Evolutionary conservation across 208 protist genomes (phyloP), one percentile per base, ranked within the genome.

Genomic region (Crithidia mellificae): DNA sequence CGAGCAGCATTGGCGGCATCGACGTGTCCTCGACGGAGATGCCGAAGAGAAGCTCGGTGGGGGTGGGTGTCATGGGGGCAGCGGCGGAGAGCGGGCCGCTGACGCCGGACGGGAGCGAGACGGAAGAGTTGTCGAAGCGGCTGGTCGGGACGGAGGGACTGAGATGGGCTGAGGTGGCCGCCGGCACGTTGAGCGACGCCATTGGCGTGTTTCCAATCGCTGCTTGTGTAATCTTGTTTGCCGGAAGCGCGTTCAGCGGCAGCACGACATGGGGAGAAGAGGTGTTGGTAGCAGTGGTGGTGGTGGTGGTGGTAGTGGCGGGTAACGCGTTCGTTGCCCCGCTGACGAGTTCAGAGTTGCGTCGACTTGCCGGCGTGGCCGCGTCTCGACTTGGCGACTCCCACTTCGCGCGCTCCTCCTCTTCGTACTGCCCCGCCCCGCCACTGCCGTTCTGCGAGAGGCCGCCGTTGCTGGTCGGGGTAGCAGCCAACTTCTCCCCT

Each of bases 41-140:
- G 36, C 69, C 74, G 49, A 67, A 74, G 25, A 77, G 61, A 19
- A 77, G 64, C 34, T 83, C 72, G 7, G 55, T 71, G 19, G 63
- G 57, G 44, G 30, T 62, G 27, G 39, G 38, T 20, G 38, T 6
- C n/a, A 32, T 30, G 6, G 52, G n/a, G 6, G 14, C 44, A 2
- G 27, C 22, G 38, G 30, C 3, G 11, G 50, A 36, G 15, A 36
- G 41, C 0, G 20, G 50, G 1, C 53, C 24, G 30, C 56, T 27
- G 0, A 15, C 24, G 7, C n/a, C 39, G 11, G 51, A n/a, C 19
- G 6, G 39, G 5, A 20, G n/a, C 17, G 50, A 32, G 34, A 38
- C 34, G 59, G 17, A 2, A 32, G 41, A 46, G 41, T n/a, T n/a
- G 29, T 39, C 32, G 14, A 20, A 20, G 4, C 20, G 8, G 51